Base-by-base conservation (phyloP, 176 grass and related monocot species). In the Ensete glaucum region DNA sequence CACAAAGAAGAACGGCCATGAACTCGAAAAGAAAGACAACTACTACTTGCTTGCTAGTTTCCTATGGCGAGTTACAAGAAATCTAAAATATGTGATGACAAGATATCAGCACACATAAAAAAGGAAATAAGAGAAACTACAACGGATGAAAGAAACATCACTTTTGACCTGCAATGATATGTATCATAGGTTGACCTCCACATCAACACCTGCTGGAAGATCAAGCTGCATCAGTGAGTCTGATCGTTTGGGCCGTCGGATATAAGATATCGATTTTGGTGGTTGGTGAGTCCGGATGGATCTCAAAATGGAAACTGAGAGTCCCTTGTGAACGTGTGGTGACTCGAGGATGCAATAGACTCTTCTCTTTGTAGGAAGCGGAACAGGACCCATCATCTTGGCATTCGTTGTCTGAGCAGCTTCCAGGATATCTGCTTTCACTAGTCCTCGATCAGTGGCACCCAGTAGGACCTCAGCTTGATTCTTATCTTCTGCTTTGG, bases 221-320 rank as follows among this genome's bases (percentile, higher is more conserved):
- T 99, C 88, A 78, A 99, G 84, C 77, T 99, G 90, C 88, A 94
- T 94, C 82, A 99, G 78, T 0, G 91, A 94, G 60, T 99, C 95
- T 23, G 11, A 98, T 90, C 43, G 95, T 98, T 72, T 98, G 90
- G 48, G 90, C 90, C 60, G 91, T 99, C 1, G 96, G 96, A 77
- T 95, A 87, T 72, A 99, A 83, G 77, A 99, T 95, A 74, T 99
- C 91, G 29, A 99, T 91, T 23, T 23, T 57, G 95, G 22, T 54
- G 91, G 83, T 57, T 87, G 88, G 59, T 91, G 96, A 0, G 96
- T 99, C 48, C 91, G 81, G 73, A 99, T 99, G 81, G 73, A 99
- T 99, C 88, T 99, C 96, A 0, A 95, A 99, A 54, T 99, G 96
- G 62, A 94, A 92, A 57, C 96, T 23, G 82, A 22, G 96, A 85